Conservation (phyloP, 2,329 filamentous ascomycete genomes). For the Xylaria sp. region DNA sequence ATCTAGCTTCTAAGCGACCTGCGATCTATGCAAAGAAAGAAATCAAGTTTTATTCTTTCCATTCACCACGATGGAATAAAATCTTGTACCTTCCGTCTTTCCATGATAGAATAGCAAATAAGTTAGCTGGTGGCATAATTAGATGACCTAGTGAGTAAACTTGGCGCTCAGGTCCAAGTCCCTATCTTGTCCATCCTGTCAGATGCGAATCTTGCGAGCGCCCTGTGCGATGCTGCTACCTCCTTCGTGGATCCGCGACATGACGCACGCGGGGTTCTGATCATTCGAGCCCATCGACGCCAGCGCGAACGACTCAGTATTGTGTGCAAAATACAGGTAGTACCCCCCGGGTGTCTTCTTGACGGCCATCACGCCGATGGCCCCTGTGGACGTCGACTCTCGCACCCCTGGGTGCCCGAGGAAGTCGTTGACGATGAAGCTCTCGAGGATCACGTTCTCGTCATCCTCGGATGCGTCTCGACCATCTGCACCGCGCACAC, state of each 20-base stretch:
- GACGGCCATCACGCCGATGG: slow-evolving; percentile 89
- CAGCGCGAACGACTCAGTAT: slow-evolving; percentile 88
- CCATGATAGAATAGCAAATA: background rate
- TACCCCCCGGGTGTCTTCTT: slow-evolving; percentile 83
- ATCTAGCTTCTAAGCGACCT: background rate
- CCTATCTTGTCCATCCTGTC: slow-evolving; percentile 25
- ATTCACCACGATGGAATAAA: background rate
- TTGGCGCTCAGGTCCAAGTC: background rate
- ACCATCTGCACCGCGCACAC: slow-evolving; percentile 68
- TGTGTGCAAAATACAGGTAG: slow-evolving; percentile 93
- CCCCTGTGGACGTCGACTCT: slow-evolving; percentile 81
- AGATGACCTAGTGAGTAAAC: background rate
- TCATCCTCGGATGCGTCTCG: slow-evolving; percentile 74
- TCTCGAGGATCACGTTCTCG: slow-evolving; percentile 77
- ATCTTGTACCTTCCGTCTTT: background rate
- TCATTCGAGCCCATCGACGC: slow-evolving; percentile 89
- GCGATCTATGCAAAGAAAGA: background rate
- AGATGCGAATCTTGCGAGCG: slow-evolving; percentile 59
- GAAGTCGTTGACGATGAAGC: slow-evolving; percentile 88
- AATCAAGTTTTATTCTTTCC: background rate
- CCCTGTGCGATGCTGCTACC: slow-evolving; percentile 64
- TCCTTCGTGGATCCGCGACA: slow-evolving; percentile 76
- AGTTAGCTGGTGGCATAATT: background rate
- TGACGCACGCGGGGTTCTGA: slow-evolving; percentile 78
- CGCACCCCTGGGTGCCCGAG: slow-evolving; percentile 89